Conservation (phyloP, 768 basidiomycete species). For the Russula emetica region DNA sequence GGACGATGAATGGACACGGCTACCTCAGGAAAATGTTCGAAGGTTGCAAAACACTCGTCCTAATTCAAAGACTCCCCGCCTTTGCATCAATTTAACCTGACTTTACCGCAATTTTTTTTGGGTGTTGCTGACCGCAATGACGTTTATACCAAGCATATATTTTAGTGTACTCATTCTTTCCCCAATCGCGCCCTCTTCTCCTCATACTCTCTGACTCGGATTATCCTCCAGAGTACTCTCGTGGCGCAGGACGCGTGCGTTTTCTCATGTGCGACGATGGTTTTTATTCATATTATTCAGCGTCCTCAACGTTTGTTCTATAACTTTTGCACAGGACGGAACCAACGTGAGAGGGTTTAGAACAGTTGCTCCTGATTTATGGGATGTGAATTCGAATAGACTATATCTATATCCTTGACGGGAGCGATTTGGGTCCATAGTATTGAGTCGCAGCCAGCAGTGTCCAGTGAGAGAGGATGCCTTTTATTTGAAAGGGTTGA, state of each 20-base stretch:
- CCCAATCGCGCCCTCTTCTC: background rate
- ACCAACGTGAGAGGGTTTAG: background rate
- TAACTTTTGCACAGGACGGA: constrained; percentile 3
- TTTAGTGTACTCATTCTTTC: background rate
- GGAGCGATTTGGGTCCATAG: too few species aligned
- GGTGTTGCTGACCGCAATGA: background rate
- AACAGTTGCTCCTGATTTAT: background rate
- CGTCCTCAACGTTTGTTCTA: constrained; percentile 2
- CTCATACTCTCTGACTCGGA: constrained; percentile 5
- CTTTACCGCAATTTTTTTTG: constrained; percentile 5
- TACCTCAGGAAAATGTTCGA: background rate
- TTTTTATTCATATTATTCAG: constrained; percentile 19
- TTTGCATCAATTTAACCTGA: background rate
- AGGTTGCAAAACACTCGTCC: background rate
- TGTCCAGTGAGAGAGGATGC: too few species aligned
- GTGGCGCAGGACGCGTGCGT: constrained; percentile 18
- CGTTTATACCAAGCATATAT: constrained; percentile 4
- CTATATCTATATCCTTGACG: too few species aligned
- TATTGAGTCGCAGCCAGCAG: too few species aligned
- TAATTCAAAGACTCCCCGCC: constrained; percentile 5
- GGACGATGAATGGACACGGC: constrained; percentile 2
- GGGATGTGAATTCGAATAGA: too few species aligned
- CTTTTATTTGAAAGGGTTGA: too few species aligned
- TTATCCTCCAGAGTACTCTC: constrained; percentile 6
- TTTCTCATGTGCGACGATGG: background rate